Evolutionary conservation across 2,329 filamentous ascomycete genomes (phyloP), one percentile per base, ranked within the genome.

Genomic region (Aspergillus hiratsukae): DNA sequence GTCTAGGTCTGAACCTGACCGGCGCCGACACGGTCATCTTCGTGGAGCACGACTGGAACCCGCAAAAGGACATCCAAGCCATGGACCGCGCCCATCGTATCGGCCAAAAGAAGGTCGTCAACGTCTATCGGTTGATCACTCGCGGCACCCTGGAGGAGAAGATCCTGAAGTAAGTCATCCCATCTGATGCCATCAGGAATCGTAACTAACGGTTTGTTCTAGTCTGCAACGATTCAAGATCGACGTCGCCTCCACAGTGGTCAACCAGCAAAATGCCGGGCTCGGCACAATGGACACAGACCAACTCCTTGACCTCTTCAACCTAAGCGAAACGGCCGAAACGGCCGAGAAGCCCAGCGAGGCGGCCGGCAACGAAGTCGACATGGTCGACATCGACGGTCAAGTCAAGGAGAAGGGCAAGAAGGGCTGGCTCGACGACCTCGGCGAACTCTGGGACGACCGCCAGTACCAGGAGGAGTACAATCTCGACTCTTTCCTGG

Each of bases 41-140:
- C 68, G 95, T 99, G 29, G 94, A 99, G 75, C 95, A 99, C 75
- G 94, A 99, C 75, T 99, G 94, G 94, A 99, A 99, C 72, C 94
- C 94, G 31, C 94, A 99, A 72, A 96, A 96, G 75, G 94, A 99
- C 75, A 85, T 99, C 64, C 94, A 99, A 71, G 94, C 94, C 64
- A 99, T 99, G 94, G 94, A 99, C 71, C 91, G 94, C 58, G 94
- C 94, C 8, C 94, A 99, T 80, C 87, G 94, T 65, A 97, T 99
- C 67, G 94, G 94, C 1, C 94, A 99, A 79, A 99, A 99, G 85
- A 99, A 97, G 83, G 94, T 97, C 40, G 94, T 99, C 65, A 99
- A 99, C 69, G 94, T 99, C 17, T 99, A 99, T 75, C 91, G 94
- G 25, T 82, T 99, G 63, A 94, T 99, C 67, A 99, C 94, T 5